A percentile compares a stretch with the other conserved stretches of the same genome.
These are phyloP conservation scores for Aspergillus sp. DNA, from an alignment of 2,329 filamentous ascomycete species.

Conservation along the genomic window DNA sequence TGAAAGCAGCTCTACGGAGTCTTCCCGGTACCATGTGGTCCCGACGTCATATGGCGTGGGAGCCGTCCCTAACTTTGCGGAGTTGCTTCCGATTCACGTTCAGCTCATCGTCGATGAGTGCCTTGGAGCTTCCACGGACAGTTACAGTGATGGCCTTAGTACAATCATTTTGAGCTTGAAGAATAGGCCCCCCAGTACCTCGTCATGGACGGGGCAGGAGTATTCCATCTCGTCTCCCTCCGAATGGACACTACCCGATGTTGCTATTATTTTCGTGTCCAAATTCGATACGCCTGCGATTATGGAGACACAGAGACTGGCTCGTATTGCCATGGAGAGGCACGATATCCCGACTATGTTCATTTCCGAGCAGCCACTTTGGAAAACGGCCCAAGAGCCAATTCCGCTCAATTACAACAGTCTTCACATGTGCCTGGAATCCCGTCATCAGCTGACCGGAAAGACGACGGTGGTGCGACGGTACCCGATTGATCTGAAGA, in stretches of 20 bases:
- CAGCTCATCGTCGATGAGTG: conserved; percentile 51
- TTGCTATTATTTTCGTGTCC: conserved; percentile 47
- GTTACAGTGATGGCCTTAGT: conserved; percentile 24
- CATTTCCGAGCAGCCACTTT: conserved; percentile 45
- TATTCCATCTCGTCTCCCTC: conserved; percentile 40
- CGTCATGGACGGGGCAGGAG: conserved; percentile 36
- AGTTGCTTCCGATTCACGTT: conserved; percentile 48
- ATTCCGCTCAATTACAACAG: conserved; percentile 41
- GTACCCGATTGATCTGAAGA: conserved; percentile 48
- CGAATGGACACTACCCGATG: conserved; percentile 46
- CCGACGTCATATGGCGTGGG: conserved; percentile 49
- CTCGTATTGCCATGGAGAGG: conserved; percentile 42
- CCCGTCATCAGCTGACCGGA: conserved; percentile 33
- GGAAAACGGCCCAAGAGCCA: conserved; percentile 34
- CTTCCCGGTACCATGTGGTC: conserved; percentile 49
- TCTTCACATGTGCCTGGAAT: conserved; percentile 46
- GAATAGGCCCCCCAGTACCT: conserved; percentile 38
- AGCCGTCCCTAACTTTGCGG: conserved; percentile 46
- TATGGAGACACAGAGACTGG: conserved; percentile 31
- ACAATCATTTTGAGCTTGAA: conserved; percentile 41
- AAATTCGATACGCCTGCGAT: conserved; percentile 30
- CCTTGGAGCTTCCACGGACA: conserved; percentile 31
- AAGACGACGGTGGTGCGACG: conserved; percentile 35
- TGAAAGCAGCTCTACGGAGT: conserved; percentile 37
- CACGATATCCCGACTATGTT: conserved; percentile 46